Evolutionary conservation across 1,284 basidiomycete species (phyloP).

Genomic region (Ustilago nuda): DNA sequence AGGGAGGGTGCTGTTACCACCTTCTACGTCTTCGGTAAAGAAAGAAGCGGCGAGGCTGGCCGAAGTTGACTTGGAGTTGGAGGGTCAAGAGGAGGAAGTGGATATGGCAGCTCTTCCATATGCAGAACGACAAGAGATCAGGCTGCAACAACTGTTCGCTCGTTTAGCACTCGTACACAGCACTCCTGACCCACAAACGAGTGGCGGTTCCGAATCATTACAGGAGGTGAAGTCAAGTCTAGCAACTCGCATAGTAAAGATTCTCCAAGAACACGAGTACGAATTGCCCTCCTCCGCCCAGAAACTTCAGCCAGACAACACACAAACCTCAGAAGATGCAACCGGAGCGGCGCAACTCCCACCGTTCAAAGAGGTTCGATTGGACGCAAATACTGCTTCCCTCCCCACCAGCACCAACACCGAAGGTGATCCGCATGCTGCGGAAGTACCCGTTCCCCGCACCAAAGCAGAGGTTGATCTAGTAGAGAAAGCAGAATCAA

Average conservation of each 20-base stretch:
- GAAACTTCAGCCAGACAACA: not conserved
- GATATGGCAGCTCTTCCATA: conserved; percentile 32
- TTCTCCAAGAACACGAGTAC: conserved; percentile 32
- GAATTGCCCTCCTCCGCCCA: conserved; percentile 14
- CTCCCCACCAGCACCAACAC: not conserved
- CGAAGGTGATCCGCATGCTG: not conserved
- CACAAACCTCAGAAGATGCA: not conserved
- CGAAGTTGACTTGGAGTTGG: not conserved
- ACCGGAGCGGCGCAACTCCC: not conserved
- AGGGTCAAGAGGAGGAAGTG: not conserved
- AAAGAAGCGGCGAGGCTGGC: not conserved
- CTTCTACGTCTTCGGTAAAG: conserved; percentile 5
- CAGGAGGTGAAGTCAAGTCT: conserved; percentile 38
- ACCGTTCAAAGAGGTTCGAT: conserved; percentile 14
- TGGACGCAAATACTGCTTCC: conserved; percentile 18
- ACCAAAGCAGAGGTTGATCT: conserved; percentile 6
- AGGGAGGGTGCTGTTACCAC: conserved; percentile 29
- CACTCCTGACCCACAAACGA: not conserved
- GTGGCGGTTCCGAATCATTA: conserved; percentile 10
- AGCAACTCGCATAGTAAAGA: conserved; percentile 37
- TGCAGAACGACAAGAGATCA: conserved; percentile 38
- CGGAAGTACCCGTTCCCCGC: not conserved
- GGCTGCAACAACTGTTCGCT: conserved; percentile 45
- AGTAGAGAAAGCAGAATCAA: conserved; percentile 25
- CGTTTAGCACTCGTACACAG: conserved; percentile 36